Evolutionary conservation across 1,284 basidiomycete species (phyloP).

Genomic region (Termitomyces sp.): DNA sequence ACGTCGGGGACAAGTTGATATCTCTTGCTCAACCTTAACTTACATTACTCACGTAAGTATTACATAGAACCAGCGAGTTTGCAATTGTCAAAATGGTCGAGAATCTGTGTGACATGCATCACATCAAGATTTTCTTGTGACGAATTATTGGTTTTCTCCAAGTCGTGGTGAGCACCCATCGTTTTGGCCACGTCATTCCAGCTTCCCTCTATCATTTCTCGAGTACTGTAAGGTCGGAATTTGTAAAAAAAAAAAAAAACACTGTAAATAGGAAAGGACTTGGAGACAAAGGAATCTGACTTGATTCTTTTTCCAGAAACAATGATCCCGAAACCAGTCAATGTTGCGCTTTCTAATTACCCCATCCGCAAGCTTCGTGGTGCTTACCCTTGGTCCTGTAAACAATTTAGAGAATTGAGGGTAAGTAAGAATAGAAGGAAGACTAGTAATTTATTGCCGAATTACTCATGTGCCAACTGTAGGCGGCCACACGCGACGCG

Average conservation of each 20-base stretch:
- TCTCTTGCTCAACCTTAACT: neutral
- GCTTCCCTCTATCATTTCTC: neutral
- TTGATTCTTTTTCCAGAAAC: neutral
- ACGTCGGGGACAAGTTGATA: neutral
- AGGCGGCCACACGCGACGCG: neutral
- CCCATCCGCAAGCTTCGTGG: neutral
- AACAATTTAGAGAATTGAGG: neutral
- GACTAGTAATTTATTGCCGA: neutral
- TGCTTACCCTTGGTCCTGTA: neutral
- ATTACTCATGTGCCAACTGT: neutral
- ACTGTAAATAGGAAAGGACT: neutral
- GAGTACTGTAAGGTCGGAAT: neutral
- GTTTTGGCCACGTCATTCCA: neutral
- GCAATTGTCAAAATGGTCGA: neutral
- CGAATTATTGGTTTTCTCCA: neutral
- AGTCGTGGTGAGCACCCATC: too few species aligned
- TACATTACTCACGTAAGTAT: neutral
- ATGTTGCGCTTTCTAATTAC: neutral
- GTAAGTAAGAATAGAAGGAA: neutral
- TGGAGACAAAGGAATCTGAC: neutral
- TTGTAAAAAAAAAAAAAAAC: too few species aligned
- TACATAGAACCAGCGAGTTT: too few species aligned
- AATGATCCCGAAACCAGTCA: neutral
- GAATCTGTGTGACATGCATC: neutral
- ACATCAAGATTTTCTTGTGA: neutral